phyloP scores from a whole-genome alignment of 768 basidiomycete genomes.

The Pilatotrama ljubarskyi region DNA sequence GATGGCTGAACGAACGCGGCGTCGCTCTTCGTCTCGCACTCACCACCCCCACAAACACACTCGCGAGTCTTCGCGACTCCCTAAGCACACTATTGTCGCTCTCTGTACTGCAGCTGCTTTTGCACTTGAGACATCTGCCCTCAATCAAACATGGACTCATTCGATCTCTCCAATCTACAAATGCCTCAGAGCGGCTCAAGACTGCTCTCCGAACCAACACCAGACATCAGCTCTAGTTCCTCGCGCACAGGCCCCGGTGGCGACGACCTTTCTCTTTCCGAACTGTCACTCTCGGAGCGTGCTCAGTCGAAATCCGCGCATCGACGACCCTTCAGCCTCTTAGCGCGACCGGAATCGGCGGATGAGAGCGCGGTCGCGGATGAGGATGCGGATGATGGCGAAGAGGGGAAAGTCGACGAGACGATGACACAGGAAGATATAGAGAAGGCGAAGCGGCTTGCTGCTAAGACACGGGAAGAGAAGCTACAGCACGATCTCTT shows the following conservation, averaged over 20 bases:
- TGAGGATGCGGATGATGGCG: constrained; percentile 21
- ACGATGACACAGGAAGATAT: constrained; percentile 31
- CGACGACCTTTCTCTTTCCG: constrained; percentile 58
- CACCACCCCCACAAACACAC: neutral
- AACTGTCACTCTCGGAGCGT: constrained; percentile 47
- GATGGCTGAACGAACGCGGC: constrained; percentile 3
- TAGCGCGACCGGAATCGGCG: constrained; percentile 28
- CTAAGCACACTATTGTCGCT: too few relatives aligned
- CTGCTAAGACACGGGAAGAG: constrained; percentile 56
- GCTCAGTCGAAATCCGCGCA: constrained; percentile 14
- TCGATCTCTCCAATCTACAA: constrained; percentile 31
- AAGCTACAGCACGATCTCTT: constrained; percentile 74
- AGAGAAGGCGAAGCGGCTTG: constrained; percentile 28
- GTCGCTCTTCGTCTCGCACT: too few relatives aligned
- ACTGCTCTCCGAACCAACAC: constrained; percentile 50
- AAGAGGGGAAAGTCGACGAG: constrained; percentile 22
- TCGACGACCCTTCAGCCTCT: constrained; percentile 33
- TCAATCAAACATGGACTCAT: constrained; percentile 31
- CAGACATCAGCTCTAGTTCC: constrained; percentile 24
- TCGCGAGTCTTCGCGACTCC: neutral
- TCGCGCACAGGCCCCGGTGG: constrained; percentile 44
- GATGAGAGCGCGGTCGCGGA: constrained; percentile 25
- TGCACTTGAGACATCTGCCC: neutral
- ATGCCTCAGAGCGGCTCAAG: constrained; percentile 36
- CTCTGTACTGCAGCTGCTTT: too few relatives aligned